These are phyloP conservation scores for Beauveria medogensis DNA, from an alignment of 2,329 filamentous ascomycete genomes.

Conservation along the genomic window DNA sequence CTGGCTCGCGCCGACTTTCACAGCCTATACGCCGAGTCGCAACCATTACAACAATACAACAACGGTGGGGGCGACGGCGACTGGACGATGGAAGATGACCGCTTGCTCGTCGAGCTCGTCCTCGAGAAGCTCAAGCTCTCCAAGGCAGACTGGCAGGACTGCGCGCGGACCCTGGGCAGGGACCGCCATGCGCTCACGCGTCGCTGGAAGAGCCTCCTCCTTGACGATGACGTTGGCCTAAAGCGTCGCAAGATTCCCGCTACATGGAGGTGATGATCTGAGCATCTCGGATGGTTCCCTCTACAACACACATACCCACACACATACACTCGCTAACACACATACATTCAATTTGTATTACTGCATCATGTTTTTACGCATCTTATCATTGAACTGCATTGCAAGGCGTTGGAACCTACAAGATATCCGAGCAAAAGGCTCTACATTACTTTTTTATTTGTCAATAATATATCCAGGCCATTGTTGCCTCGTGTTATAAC, in stretches of 20 bases:
- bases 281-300: background rate
- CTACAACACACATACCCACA: too few species aligned
- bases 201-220: conserved; percentile 56
- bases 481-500: too few species aligned
- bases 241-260: conserved; percentile 46
- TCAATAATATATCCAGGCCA: too few species aligned
- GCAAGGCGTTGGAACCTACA: background rate
- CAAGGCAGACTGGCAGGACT: conserved; percentile 60
- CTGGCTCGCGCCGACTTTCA: conserved; percentile 53
- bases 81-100: conserved; percentile 58
- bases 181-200: conserved; percentile 48
- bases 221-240: conserved; percentile 51
- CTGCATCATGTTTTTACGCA: background rate
- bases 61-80: conserved; percentile 25
- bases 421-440: conserved; percentile 5
- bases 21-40: conserved; percentile 27
- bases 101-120: conserved; percentile 58
- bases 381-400: background rate
- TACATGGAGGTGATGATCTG: conserved; percentile 37
- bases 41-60: conserved; percentile 15
- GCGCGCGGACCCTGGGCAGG: conserved; percentile 53
- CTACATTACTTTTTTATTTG: background rate
- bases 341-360: background rate
- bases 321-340: background rate
- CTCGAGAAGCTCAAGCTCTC: conserved; percentile 57